These are phyloP conservation scores for Cladophialophora chaetospira DNA, from an alignment of 2,329 filamentous ascomycete genomes.

Conservation along the genomic window DNA sequence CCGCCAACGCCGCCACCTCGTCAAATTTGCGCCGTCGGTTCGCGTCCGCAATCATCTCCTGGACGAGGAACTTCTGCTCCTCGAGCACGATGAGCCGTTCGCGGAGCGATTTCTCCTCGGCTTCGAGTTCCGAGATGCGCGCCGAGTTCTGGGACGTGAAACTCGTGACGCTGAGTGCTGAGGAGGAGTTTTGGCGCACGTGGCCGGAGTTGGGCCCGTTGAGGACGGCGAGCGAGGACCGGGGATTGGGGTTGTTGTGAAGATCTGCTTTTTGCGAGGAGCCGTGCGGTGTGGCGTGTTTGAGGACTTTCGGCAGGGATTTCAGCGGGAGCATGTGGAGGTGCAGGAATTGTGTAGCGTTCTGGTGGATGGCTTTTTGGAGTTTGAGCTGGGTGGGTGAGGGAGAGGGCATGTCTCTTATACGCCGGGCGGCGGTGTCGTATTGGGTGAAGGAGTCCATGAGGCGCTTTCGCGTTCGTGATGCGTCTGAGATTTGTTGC, in stretches of 20 bases:
- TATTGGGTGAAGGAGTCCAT: conserved; percentile 90
- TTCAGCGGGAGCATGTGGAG: conserved; percentile 89
- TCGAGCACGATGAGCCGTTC: conserved; percentile 82
- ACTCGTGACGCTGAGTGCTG: conserved; percentile 57
- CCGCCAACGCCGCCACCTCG: conserved; percentile 76
- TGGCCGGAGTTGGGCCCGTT: conserved; percentile 53
- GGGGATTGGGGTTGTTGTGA: conserved; percentile 31
- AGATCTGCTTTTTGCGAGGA: conserved; percentile 16
- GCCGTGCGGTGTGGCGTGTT: conserved; percentile 60
- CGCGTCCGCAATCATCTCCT: conserved; percentile 78
- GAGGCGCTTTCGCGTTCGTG: conserved; percentile 83
- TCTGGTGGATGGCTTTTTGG: conserved; percentile 79
- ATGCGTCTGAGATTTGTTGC: conserved; percentile 78
- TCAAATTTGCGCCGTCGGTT: conserved; percentile 78
- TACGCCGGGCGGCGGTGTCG: conserved; percentile 75
- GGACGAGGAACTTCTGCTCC: conserved; percentile 87
- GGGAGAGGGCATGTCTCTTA: conserved; percentile 74
- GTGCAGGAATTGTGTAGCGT: conserved; percentile 81
- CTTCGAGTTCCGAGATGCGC: conserved; percentile 67
- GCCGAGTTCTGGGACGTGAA: conserved; percentile 39
- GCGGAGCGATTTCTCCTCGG: conserved; percentile 78
- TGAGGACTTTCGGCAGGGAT: conserved; percentile 68
- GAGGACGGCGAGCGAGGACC: conserved; percentile 59
- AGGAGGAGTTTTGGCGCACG: conserved; percentile 50
- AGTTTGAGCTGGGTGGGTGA: conserved; percentile 72